Evolutionary conservation across 1,139 yeast species (phyloP).

Genomic region (Zygosaccharomyces sapae): DNA sequence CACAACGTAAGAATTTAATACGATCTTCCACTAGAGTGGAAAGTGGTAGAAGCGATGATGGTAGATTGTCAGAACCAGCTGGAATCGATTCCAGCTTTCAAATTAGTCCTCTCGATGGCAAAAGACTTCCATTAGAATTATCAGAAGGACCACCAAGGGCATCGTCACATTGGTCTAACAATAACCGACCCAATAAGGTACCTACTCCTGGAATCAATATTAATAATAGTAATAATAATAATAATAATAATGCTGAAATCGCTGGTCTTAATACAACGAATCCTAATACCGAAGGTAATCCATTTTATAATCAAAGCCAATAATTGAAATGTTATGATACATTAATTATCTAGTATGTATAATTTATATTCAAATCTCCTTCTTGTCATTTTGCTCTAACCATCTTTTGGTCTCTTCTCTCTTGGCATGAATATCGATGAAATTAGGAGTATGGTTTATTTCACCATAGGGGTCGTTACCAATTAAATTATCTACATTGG

Average conservation of each 20-base stretch:
- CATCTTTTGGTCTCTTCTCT: constrained; percentile 24
- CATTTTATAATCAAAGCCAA: constrained; percentile 12
- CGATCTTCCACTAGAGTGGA: constrained; percentile 21
- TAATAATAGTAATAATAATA: neutral
- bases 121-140: constrained; percentile 8
- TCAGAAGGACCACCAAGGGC: constrained; percentile 16
- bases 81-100: constrained; percentile 12
- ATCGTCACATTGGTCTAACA: constrained; percentile 11
- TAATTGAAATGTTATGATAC: neutral
- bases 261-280: constrained; percentile 3
- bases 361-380: constrained; percentile 9
- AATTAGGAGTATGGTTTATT: constrained; percentile 29
- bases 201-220: neutral
- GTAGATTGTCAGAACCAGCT: constrained; percentile 9
- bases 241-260: neutral
- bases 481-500: constrained; percentile 29
- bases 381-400: constrained; percentile 12
- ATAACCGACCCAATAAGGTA: constrained; percentile 5
- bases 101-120: constrained; percentile 17
- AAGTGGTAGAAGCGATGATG: constrained; percentile 8
- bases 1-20: constrained; percentile 24
- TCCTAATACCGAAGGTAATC: constrained; percentile 13
- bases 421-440: constrained; percentile 30
- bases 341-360: constrained; percentile 1
- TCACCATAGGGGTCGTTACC: constrained; percentile 35